Percentiles rank a stretch among this genome's conserved stretches.
These are phyloP conservation scores for Termitomyces eurrhizus DNA, from an alignment of 768 basidiomycete genomes.

Conservation along the genomic window DNA sequence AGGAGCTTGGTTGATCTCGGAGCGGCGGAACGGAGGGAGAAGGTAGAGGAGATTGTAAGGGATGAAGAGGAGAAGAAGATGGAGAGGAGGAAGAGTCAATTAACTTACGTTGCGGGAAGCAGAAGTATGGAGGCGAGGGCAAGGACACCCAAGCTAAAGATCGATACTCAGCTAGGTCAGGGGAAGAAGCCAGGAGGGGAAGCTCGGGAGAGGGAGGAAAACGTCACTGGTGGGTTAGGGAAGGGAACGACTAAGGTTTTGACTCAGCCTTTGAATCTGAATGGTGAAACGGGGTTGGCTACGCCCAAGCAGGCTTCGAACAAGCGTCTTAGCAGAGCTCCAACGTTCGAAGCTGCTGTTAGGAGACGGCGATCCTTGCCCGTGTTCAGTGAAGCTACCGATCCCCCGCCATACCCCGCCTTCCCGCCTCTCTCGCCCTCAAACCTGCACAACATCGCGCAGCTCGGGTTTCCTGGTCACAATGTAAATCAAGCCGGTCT, in stretches of 20 bases:
- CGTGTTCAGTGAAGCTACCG: constrained; percentile 50
- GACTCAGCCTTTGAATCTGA: not conserved
- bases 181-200: not conserved
- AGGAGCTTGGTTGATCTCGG: constrained; percentile 61
- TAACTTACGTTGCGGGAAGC: not conserved
- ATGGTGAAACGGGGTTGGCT: not conserved
- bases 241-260: not conserved
- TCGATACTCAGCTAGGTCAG: constrained; percentile 1
- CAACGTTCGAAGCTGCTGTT: constrained; percentile 30
- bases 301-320: constrained; percentile 7
- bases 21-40: constrained; percentile 27
- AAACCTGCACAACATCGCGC: constrained; percentile 5
- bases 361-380: constrained; percentile 69
- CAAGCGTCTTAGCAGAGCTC: constrained; percentile 29
- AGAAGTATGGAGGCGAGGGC: not conserved
- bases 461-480: constrained; percentile 1
- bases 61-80: constrained; percentile 22
- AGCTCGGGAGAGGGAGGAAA: not conserved
- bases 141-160: constrained; percentile 3
- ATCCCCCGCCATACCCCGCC: constrained; percentile 67
- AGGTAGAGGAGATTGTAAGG: constrained; percentile 26
- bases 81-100: constrained; percentile 9
- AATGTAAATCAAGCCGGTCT: not conserved
- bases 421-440: constrained; percentile 17
- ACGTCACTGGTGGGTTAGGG: not conserved